Conservation (phyloP, 768 basidiomycete species). For the Chalciporus chontae region DNA sequence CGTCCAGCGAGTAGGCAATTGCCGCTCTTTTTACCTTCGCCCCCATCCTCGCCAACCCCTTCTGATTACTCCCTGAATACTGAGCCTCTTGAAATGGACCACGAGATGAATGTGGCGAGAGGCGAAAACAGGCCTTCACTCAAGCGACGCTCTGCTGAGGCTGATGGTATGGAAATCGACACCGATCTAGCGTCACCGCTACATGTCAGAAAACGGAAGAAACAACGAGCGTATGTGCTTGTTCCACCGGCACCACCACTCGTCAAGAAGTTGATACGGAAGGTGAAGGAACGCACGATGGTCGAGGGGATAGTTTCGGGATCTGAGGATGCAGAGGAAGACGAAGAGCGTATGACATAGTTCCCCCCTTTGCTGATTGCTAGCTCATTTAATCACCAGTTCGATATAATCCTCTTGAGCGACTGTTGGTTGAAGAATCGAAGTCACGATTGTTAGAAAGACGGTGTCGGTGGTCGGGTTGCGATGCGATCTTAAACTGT, state of each 20-base stretch:
- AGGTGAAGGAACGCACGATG: slow-evolving; percentile 11
- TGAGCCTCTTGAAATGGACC: slow-evolving; percentile 21
- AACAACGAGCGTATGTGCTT: slow-evolving; percentile 25
- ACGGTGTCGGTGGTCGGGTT: slow-evolving; percentile 59
- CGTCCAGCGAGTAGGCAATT: slow-evolving; percentile 19
- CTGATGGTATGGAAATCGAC: slow-evolving; percentile 11
- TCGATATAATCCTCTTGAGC: slow-evolving; percentile 36
- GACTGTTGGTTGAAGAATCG: slow-evolving; percentile 44
- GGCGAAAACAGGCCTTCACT: slow-evolving; percentile 3
- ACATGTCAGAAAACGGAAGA: slow-evolving; percentile 24
- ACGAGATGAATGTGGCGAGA: slow-evolving; percentile 12
- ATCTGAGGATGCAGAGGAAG: slow-evolving; percentile 15
- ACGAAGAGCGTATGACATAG: slow-evolving; percentile 31
- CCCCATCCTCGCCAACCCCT: slow-evolving; percentile 31
- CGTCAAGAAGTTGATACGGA: slow-evolving; percentile 19
- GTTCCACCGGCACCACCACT: slow-evolving; percentile 24
- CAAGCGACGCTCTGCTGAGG: slow-evolving; percentile 22
- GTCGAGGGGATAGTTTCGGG: slow-evolving; percentile 19
- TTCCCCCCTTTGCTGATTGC: slow-evolving; percentile 16
- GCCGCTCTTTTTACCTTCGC: slow-evolving; percentile 51
- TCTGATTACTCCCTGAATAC: neutral
- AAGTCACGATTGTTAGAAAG: slow-evolving; percentile 44
- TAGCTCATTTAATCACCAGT: slow-evolving; percentile 37
- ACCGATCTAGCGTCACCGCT: neutral
- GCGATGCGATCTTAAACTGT: slow-evolving; percentile 54